Evolutionary conservation across 2,329 filamentous ascomycete genomes (phyloP), one percentile per base, ranked within the genome.

Genomic region (Tolypocladium tropicale): DNA sequence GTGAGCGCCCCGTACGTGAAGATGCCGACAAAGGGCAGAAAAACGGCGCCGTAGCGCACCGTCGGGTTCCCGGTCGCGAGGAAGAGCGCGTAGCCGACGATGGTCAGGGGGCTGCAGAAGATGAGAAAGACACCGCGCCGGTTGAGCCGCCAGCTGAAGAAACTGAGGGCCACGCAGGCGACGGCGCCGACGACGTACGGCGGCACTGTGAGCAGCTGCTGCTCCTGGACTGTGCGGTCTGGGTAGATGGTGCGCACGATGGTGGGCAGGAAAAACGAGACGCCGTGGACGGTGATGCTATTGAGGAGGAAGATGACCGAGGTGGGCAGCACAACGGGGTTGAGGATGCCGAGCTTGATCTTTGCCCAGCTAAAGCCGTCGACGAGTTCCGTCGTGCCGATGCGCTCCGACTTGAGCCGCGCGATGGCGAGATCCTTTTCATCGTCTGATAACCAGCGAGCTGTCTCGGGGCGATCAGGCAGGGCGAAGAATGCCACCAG

Each of bases 181-280:
- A 87, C 80, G 1, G 75, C 83, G 1, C 85, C 86, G 0, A 88
- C 79, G 1, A 84, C 68, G 64, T 89, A 89, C 0, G 86, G 86
- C 0, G 86, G 86, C 0, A 89, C 86, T 0, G 85, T 89, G 61
- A 79, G 79, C 0, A 89, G 79, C 70, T 90, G 86, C 67, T 88
- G 83, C 12, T 73, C 76, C 30, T 87, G 72, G 10, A 83, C 78
- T 16, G 73, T 74, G 55, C 73, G 70, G 3, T 76, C 62, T 0
- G 84, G 85, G 64, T 88, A 89, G 66, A 89, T 89, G 6, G 80
- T 86, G 48, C 72, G 70, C 46, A 90, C 83, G 59, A 90, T 89
- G 0, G 85, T 89, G 0, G 86, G 86, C 0, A 80, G 72, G 70
- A 90, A 90, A 75, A 89, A 88, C 2, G 82, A 82, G 2, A 89